Evolutionary conservation across 2,329 filamentous ascomycete genomes (phyloP), one percentile per base, ranked within the genome.

Genomic region (Pseudogymnoascus destructans): DNA sequence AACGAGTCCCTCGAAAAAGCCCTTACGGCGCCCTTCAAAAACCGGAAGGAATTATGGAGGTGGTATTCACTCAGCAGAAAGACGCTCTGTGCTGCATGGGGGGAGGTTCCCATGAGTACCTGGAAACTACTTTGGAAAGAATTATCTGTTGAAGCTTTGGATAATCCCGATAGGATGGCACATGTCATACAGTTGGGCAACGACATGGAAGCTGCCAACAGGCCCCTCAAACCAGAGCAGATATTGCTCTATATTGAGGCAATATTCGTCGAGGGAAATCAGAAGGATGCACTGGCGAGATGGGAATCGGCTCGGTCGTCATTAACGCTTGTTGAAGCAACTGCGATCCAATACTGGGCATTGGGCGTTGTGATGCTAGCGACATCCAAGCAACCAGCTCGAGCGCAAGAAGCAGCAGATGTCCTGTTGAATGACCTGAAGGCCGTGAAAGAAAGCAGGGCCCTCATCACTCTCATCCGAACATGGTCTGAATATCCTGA

Each of bases 161-260:
- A 73, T 49, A 77, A 81, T 67, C 69, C 77, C 46, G 74, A 81
- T 62, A 79, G 82, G 27, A 76, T 86, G 67, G 71, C 76, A 5
- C 84, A 85, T 65, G 70, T 88, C 27, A 79, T 79, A 60, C 71
- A 75, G 30, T 74, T 92, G 2, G 76, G 80, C 4, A 77, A 82
- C 64, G 86, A 90, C 66, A 85, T 89, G 75, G 74, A 76, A 58
- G 75, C 77, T 4, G 77, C 79, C 15, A 81, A 79, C 6, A 73
- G 80, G 55, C 63, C 73, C 1, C 71, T 90, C 57, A 75, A 71
- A 10, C 74, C 77, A 3, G 68, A 74, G 2, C 84, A 87, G 64
- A 80, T 82, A 62, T 71, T 90, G 15, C 72, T 85, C 25, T 83
- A 83, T 30, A 81, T 90, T 30, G 83, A 89, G 66, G 81, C 85